These are phyloP conservation scores for Exophiala bonariae DNA, from an alignment of 2,329 filamentous ascomycete species.

Conservation along the genomic window DNA sequence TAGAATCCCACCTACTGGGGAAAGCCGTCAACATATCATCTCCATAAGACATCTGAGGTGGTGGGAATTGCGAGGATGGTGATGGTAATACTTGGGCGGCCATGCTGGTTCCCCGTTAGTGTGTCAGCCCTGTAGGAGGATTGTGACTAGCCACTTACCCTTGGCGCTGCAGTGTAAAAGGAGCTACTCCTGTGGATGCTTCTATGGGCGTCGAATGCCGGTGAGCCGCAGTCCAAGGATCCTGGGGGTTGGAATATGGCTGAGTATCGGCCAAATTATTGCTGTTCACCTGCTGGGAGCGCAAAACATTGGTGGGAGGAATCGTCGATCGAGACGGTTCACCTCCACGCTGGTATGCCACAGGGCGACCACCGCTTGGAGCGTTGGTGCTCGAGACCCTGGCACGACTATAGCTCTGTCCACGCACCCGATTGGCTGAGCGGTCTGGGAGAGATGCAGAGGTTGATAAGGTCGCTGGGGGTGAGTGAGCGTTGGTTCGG, in stretches of 20 bases:
- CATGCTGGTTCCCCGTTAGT: constrained; percentile 17
- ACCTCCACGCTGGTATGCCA: constrained; percentile 9
- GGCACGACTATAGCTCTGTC: constrained; percentile 13
- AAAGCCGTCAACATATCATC: constrained; percentile 13
- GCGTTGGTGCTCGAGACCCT: constrained; percentile 15
- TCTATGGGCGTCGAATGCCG: constrained; percentile 6
- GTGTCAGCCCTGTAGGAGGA: background rate
- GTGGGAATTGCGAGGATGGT: constrained; percentile 11
- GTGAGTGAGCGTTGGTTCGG: constrained; percentile 14
- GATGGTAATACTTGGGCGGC: constrained; percentile 21
- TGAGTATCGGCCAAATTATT: constrained; percentile 1
- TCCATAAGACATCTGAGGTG: constrained; percentile 14
- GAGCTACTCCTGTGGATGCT: constrained; percentile 4
- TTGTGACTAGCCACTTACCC: constrained; percentile 12
- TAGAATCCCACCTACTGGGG: constrained; percentile 3
- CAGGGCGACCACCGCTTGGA: constrained; percentile 6
- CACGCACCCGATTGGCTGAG: constrained; percentile 12
- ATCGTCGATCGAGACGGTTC: constrained; percentile 7
- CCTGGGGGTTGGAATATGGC: constrained; percentile 8
- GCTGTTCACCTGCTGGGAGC: constrained; percentile 10
- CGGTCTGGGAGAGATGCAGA: constrained; percentile 14
- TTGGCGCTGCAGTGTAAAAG: constrained; percentile 15
- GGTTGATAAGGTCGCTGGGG: constrained; percentile 12
- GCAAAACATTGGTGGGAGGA: constrained; percentile 4
- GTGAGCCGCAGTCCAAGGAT: constrained; percentile 8